Evolutionary conservation across 345 rosid genomes (phyloP).

Genomic region (Eucalyptus tenuipes): DNA sequence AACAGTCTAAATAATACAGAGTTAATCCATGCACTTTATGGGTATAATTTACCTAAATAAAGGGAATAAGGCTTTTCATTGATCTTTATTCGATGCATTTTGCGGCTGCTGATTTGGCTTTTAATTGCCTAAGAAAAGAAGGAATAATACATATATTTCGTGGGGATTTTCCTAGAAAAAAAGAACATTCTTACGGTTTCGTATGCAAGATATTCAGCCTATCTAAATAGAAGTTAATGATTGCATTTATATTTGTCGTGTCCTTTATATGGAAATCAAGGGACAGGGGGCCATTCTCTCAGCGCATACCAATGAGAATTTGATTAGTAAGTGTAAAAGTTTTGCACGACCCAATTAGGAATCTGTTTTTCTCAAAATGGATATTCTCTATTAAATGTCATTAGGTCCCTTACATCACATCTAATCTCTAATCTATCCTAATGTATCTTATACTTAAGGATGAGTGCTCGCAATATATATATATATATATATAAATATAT

Average conservation of each 20-base stretch:
- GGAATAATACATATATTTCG: not conserved
- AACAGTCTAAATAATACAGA: not conserved
- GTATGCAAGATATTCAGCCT: not conserved
- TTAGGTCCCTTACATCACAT: not conserved
- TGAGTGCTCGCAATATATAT: not conserved
- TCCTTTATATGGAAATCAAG: not conserved
- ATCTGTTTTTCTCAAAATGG: not conserved
- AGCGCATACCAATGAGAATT: not conserved
- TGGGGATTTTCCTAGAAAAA: not conserved
- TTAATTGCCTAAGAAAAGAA: not conserved
- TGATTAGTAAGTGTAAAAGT: not conserved
- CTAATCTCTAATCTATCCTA: not conserved
- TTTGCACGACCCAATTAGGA: not conserved
- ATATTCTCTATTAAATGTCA: not conserved
- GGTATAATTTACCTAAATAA: not conserved
- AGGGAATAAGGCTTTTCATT: not conserved
- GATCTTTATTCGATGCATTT: not conserved
- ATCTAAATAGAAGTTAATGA: not conserved
- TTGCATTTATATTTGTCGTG: not conserved
- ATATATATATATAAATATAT: too few relatives aligned
- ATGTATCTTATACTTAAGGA: not conserved
- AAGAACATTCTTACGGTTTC: not conserved
- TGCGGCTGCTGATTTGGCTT: not conserved
- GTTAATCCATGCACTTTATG: not conserved
- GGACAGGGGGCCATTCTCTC: not conserved